phyloP scores from a whole-genome alignment of 768 basidiomycete genomes.

The Leccinum disarticulatum region DNA sequence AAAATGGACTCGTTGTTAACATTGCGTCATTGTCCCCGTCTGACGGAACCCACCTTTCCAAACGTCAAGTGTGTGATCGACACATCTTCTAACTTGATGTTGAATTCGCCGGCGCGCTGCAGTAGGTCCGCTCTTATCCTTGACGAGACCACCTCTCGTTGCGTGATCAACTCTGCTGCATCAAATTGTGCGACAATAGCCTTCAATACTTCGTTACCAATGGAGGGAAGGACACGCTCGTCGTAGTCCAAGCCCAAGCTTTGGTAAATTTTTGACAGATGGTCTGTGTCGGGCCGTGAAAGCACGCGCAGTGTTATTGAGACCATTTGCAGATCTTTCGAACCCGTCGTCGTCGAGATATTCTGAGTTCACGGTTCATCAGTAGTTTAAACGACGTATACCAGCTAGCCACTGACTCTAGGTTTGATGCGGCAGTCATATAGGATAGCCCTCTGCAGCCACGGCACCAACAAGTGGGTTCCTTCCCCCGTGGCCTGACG shows the following conservation, averaged over 20 bases:
- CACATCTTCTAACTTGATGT: slow-evolving; percentile 94
- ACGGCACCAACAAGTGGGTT: slow-evolving; percentile 94
- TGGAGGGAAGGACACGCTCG: slow-evolving; percentile 95
- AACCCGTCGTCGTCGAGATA: slow-evolving; percentile 98
- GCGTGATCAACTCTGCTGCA: slow-evolving; percentile 94
- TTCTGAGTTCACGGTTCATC: slow-evolving; percentile 52
- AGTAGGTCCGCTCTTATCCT: slow-evolving; percentile 90
- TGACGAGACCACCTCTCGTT: slow-evolving; percentile 95
- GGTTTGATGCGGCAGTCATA: slow-evolving; percentile 99
- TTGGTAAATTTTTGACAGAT: slow-evolving; percentile 93
- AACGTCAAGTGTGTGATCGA: slow-evolving; percentile 93
- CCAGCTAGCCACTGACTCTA: slow-evolving; percentile 52
- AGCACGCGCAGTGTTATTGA: slow-evolving; percentile 95
- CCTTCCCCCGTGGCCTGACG: slow-evolving; percentile 84
- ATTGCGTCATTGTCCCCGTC: neutral
- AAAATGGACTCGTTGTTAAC: slow-evolving; percentile 7
- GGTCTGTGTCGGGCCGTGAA: slow-evolving; percentile 85
- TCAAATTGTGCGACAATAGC: slow-evolving; percentile 98
- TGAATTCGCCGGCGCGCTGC: slow-evolving; percentile 93
- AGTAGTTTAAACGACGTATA: slow-evolving; percentile 3
- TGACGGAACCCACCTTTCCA: slow-evolving; percentile 58
- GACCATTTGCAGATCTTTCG: slow-evolving; percentile 98
- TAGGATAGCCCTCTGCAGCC: slow-evolving; percentile 93
- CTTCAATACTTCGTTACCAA: slow-evolving; percentile 97
- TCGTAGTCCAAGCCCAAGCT: slow-evolving; percentile 95